phyloP scores from a whole-genome alignment of 257 asterid genomes.

The Solanum tarapatanum region DNA sequence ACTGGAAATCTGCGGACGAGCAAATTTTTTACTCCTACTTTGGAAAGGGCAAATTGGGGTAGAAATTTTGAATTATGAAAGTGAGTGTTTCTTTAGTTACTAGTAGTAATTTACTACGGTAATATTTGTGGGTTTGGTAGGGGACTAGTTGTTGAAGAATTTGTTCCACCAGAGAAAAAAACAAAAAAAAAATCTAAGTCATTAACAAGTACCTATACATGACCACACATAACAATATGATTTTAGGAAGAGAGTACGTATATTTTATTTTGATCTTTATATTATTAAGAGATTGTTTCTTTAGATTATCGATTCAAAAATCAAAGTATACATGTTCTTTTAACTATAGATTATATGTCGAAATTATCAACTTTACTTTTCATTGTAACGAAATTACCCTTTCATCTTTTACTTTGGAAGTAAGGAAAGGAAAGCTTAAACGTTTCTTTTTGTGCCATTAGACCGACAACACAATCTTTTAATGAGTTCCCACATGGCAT shows the following conservation, averaged over 20 bases:
- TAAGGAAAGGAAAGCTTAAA: background rate
- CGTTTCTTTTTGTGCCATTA: background rate
- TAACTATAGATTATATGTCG: background rate
- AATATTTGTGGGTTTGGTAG: background rate
- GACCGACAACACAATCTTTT: too few species aligned
- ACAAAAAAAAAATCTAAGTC: background rate
- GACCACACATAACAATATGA: background rate
- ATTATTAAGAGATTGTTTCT: background rate
- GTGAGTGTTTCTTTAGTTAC: background rate
- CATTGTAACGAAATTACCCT: background rate
- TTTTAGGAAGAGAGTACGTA: background rate
- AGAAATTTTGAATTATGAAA: background rate
- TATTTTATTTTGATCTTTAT: too few species aligned
- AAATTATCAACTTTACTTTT: background rate
- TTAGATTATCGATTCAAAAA: too few species aligned
- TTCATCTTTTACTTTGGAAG: background rate
- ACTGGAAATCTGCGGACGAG: background rate
- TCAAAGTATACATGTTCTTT: too few species aligned
- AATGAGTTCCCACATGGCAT: background rate
- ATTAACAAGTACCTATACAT: background rate
- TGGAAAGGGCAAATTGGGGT: background rate
- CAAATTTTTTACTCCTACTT: background rate
- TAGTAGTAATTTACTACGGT: too few species aligned
- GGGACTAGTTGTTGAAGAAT: background rate
- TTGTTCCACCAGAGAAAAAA: background rate